A percentile compares a stretch with the other conserved stretches of the same genome.
phyloP scores from a whole-genome alignment of 768 basidiomycete genomes.

The Termitomyces sp. region DNA sequence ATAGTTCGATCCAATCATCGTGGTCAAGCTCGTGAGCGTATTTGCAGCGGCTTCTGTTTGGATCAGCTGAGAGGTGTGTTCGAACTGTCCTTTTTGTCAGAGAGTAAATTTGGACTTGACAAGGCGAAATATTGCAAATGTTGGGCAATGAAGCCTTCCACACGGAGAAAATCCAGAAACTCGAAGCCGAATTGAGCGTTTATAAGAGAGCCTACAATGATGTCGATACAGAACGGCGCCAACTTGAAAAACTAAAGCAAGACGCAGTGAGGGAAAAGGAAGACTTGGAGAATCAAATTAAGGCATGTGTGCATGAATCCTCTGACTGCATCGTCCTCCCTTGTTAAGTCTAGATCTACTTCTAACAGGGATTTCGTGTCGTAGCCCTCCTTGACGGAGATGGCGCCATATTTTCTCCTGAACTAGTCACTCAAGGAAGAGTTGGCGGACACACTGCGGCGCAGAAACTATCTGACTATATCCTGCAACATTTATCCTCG shows the following conservation, averaged over 20 bases:
- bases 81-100: not conserved
- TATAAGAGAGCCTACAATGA: constrained; percentile 37
- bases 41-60: constrained; percentile 22
- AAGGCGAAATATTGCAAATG: constrained; percentile 35
- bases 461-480: constrained; percentile 35
- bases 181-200: constrained; percentile 35
- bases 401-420: constrained; percentile 49
- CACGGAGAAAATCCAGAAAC: constrained; percentile 25
- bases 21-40: not conserved
- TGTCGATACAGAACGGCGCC: constrained; percentile 28
- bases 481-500: constrained; percentile 27
- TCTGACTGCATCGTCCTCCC: not conserved
- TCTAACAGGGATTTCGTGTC: constrained; percentile 35
- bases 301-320: constrained; percentile 21
- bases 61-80: constrained; percentile 31
- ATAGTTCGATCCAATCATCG: not conserved
- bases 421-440: constrained; percentile 49
- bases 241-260: constrained; percentile 26
- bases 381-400: constrained; percentile 64
- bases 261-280: constrained; percentile 33
- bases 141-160: constrained; percentile 24
- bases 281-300: constrained; percentile 34
- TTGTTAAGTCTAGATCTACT: not conserved
- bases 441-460: constrained; percentile 55
- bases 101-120: not conserved